Evolutionary conservation across 1,139 yeast species (phyloP).

Genomic region (Scheffersomyces insectosa): DNA sequence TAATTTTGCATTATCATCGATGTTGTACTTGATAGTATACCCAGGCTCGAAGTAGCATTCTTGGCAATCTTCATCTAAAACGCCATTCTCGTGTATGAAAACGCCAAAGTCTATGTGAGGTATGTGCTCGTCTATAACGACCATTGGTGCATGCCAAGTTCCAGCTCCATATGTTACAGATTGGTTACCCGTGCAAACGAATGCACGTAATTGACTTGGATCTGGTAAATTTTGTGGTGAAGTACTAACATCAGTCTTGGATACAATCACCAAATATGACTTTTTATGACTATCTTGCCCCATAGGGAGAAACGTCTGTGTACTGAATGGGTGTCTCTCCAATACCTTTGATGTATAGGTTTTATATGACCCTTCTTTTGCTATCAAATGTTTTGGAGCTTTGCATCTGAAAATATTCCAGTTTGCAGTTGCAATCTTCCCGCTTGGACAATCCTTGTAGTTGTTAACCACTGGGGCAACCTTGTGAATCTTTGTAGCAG

Average conservation of each 20-base stretch:
- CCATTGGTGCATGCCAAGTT: constrained; percentile 88
- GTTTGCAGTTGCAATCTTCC: constrained; percentile 54
- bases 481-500: constrained; percentile 74
- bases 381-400: constrained; percentile 65
- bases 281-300: constrained; percentile 54
- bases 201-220: constrained; percentile 59
- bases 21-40: constrained; percentile 30
- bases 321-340: constrained; percentile 88
- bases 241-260: constrained; percentile 48
- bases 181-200: constrained; percentile 77
- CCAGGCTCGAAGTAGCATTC: constrained; percentile 75
- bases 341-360: constrained; percentile 65
- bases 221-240: constrained; percentile 56
- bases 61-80: constrained; percentile 77
- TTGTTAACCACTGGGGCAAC: constrained; percentile 68
- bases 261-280: constrained; percentile 81
- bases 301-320: constrained; percentile 90
- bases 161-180: constrained; percentile 86
- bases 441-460: constrained; percentile 49
- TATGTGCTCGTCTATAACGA: constrained; percentile 57
- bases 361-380: constrained; percentile 19
- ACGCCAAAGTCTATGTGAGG: constrained; percentile 78
- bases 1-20: constrained; percentile 9
- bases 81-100: constrained; percentile 78
- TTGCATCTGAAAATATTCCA: constrained; percentile 85